Conservation (phyloP, 768 basidiomycete genomes). For the Mycena chlorophos region DNA sequence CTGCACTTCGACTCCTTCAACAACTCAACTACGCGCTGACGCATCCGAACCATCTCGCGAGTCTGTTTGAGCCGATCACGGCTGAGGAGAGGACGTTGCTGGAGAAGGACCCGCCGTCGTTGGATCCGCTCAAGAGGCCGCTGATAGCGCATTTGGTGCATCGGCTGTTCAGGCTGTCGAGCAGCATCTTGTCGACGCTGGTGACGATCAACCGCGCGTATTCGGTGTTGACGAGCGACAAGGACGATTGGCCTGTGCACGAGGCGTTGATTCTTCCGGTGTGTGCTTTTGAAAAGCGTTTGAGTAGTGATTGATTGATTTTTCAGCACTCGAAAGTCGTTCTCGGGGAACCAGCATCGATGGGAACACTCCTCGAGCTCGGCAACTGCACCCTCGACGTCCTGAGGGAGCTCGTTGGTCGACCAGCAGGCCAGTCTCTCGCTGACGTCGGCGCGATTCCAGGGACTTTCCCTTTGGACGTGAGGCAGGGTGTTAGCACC, state of each 20-base stretch:
- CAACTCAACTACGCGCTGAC: slow-evolving; percentile 88
- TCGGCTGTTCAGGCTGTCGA: slow-evolving; percentile 67
- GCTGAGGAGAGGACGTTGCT: slow-evolving; percentile 68
- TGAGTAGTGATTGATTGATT: background rate
- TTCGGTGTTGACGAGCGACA: slow-evolving; percentile 57
- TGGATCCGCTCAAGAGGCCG: slow-evolving; percentile 70
- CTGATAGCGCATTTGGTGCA: slow-evolving; percentile 72
- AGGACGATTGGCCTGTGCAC: slow-evolving; percentile 71
- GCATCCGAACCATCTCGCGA: slow-evolving; percentile 86
- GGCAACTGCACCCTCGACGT: slow-evolving; percentile 77
- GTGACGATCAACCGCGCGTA: slow-evolving; percentile 72
- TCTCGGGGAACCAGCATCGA: slow-evolving; percentile 75
- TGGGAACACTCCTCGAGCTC: slow-evolving; percentile 86
- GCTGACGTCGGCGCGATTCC: slow-evolving; percentile 34
- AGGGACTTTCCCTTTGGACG: slow-evolving; percentile 43
- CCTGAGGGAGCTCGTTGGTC: slow-evolving; percentile 62
- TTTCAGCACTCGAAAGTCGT: slow-evolving; percentile 82
- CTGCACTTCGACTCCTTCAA: slow-evolving; percentile 74
- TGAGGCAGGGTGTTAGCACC: slow-evolving; percentile 57
- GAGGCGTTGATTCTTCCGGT: slow-evolving; percentile 76
- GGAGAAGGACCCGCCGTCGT: slow-evolving; percentile 62
- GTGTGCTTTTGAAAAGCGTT: slow-evolving; percentile 30
- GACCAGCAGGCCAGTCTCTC: slow-evolving; percentile 58
- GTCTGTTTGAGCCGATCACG: slow-evolving; percentile 77
- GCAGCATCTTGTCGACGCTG: slow-evolving; percentile 69